A percentile compares a stretch with the other conserved stretches of the same genome.
phyloP scores from a whole-genome alignment of 2,329 filamentous ascomycete species.

The Pseudogymnoascus verrucosus region DNA sequence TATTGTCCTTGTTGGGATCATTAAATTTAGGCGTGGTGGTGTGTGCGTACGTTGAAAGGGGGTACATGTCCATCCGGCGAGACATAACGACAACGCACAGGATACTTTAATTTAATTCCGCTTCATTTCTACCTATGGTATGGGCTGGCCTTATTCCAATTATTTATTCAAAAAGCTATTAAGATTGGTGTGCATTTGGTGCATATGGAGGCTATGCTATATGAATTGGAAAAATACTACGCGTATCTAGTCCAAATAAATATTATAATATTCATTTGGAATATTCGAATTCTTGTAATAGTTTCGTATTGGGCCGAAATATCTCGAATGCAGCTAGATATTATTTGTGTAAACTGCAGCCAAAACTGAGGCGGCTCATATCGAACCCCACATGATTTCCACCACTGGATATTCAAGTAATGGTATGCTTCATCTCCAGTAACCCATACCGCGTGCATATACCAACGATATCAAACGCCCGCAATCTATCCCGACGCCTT shows the following conservation, averaged over 20 bases:
- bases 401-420: background rate
- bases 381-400: background rate
- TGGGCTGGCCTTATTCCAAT: background rate
- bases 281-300: background rate
- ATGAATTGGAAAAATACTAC: background rate
- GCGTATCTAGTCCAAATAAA: background rate
- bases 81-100: background rate
- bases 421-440: background rate
- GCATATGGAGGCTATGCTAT: background rate
- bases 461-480: background rate
- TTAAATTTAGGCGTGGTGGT: background rate
- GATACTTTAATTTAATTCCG: background rate
- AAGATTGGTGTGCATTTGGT: background rate
- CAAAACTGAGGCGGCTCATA: background rate
- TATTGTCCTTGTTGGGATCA: background rate
- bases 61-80: background rate
- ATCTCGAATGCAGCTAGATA: background rate
- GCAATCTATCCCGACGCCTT: background rate
- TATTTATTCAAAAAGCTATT: background rate
- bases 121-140: background rate
- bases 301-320: background rate
- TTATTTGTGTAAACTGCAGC: background rate
- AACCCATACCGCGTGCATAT: background rate
- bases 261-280: background rate
- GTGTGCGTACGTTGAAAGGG: background rate